phyloP scores from a whole-genome alignment of 2,329 filamentous ascomycete genomes.

The Trichophyton benhamiae region DNA sequence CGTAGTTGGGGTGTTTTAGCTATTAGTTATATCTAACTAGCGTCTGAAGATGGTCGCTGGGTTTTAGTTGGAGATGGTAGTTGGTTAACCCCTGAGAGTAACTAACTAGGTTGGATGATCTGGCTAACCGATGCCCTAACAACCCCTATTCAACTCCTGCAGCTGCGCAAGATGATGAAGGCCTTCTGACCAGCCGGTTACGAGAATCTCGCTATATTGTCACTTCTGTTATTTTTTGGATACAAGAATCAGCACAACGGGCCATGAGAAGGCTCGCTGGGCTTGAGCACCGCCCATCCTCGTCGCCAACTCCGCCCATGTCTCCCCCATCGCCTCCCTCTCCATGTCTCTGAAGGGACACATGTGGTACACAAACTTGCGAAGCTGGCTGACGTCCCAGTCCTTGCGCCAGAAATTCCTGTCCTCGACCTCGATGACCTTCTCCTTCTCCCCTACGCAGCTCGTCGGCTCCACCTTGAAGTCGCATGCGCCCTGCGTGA shows the following conservation, averaged over 20 bases:
- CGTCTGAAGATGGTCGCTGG: no score
- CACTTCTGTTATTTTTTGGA: not conserved
- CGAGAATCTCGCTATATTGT: no score
- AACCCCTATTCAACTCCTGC: no score
- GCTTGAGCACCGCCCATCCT: not conserved
- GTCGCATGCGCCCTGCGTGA: conserved; percentile 2
- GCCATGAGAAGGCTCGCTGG: not conserved
- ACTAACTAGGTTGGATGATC: no score
- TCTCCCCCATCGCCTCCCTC: not conserved
- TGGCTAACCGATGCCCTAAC: no score
- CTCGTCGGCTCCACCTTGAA: not conserved
- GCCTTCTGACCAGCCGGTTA: no score
- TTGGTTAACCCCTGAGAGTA: no score
- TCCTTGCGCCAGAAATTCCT: conserved; percentile 3
- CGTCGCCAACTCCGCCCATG: not conserved
- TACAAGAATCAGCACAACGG: not conserved
- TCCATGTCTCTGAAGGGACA: not conserved
- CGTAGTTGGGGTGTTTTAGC: no score
- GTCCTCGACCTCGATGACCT: conserved; percentile 1
- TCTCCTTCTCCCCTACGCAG: not conserved
- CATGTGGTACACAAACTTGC: not conserved
- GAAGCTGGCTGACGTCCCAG: not conserved
- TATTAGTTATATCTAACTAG: no score
- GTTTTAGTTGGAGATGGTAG: no score
- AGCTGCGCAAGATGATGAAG: no score